Evolutionary conservation across 1,284 basidiomycete species (phyloP), one percentile per base, ranked within the genome.

Genomic region (Trichosporon sp.): DNA sequence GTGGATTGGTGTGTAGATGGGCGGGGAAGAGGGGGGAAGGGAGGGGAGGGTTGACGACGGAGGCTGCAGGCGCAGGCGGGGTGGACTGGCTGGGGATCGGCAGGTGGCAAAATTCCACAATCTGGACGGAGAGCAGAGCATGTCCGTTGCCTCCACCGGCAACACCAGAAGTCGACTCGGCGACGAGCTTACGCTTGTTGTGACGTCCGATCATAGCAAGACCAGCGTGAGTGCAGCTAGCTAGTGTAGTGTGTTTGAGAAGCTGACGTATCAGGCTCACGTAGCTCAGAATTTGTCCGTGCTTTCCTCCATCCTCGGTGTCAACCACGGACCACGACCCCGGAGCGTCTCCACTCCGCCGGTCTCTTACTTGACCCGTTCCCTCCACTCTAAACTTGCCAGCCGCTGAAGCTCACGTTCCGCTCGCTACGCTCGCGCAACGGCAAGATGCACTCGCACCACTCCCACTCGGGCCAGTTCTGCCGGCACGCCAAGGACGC

Each of bases 401-500:
- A 38, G 13, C 35, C 35, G 13, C 35, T 42, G 15, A 13, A 13
- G 38, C 38, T 42, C 38, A n/a, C 38, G n/a, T n/a, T 42, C 13
- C 38, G 15, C 38, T 42, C 38, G 38, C 38, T 12, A 12, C 35
- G 12, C 11, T n/a, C 1, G 25, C 11, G n/a, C n/a, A n/a, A n/a
- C n/a, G n/a, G n/a, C 2, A 27, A 12, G 51, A 95, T 95, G 93
- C 86, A 91, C 80, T 92, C 90, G 76, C 93, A 95, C 79, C 96
- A 98, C 83, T 96, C 93, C 11, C 95, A 98, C 80, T 98, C 95
- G 7, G 96, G 96, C 34, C 90, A 97, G 79, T 99, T 98, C 84
- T 98, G 96, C 86, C 90, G 89, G 73, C 97, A 99, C 81, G 96
- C 94, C 18, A 83, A 82, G 80, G 84, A 75, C 90, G 86, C 86